phyloP scores from a whole-genome alignment of 78 protist species.

The Dictyostelium citrinum region DNA sequence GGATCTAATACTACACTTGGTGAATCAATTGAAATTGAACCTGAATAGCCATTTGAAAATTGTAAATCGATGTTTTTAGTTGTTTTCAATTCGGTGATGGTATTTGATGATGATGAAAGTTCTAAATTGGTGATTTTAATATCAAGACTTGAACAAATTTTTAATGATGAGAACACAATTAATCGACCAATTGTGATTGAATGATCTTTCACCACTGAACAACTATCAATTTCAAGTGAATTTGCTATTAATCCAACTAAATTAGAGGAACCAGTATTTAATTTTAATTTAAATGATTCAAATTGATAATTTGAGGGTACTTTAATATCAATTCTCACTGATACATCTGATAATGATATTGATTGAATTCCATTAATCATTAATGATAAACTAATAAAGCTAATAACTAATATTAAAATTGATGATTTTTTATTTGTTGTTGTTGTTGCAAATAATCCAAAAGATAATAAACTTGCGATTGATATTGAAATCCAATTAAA shows the following conservation, averaged over 20 bases:
- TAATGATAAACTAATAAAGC: background rate
- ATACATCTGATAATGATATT: background rate
- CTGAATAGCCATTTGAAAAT: conserved; percentile 6
- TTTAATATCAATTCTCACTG: background rate
- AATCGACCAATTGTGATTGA: background rate
- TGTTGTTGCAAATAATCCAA: background rate
- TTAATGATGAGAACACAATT: background rate
- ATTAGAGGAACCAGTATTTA: background rate
- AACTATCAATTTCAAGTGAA: background rate
- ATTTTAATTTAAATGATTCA: background rate
- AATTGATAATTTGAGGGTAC: background rate
- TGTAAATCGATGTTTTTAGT: background rate
- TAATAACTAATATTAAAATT: background rate
- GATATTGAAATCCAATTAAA: background rate
- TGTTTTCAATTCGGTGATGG: background rate
- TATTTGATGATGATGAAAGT: background rate
- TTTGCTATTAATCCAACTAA: background rate
- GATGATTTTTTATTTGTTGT: background rate
- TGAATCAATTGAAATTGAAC: background rate
- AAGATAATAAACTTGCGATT: background rate
- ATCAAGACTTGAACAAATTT: background rate
- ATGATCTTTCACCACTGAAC: background rate
- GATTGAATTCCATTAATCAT: background rate
- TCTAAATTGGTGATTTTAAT: background rate
- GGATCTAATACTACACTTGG: background rate